Percentiles rank a stretch among this genome's conserved stretches.
Conservation (phyloP, 768 basidiomycete genomes). For the Kwoniella botswanensis region DNA sequence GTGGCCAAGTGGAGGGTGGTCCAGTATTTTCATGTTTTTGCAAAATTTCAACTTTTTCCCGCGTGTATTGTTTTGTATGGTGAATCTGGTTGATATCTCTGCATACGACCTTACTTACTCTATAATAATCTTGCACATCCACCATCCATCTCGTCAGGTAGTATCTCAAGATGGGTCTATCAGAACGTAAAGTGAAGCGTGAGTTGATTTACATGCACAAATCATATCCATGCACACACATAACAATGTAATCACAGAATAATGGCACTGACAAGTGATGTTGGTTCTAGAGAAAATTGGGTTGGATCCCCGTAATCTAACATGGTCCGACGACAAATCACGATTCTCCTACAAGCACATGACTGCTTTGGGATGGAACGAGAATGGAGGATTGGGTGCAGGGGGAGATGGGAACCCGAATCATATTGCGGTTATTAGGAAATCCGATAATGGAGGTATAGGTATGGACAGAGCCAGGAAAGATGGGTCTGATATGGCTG, state of each 20-base stretch:
- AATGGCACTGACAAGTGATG: too few relatives aligned
- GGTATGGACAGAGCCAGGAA: conserved; percentile 56
- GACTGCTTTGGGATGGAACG: conserved; percentile 54
- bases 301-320: conserved; percentile 58
- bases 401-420: conserved; percentile 52
- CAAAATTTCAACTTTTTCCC: conserved; percentile 11
- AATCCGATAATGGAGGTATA: conserved; percentile 58
- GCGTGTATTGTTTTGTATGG: conserved; percentile 5
- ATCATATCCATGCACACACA: too few relatives aligned
- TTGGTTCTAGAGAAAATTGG: conserved; percentile 58
- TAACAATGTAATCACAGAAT: too few relatives aligned
- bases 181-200: conserved; percentile 55
- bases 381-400: conserved; percentile 52
- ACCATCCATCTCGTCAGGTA: not conserved
- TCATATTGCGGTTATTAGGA: conserved; percentile 57
- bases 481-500: conserved; percentile 54
- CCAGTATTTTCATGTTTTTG: not conserved
- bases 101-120: not conserved
- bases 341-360: conserved; percentile 59
- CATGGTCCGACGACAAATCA: conserved; percentile 56
- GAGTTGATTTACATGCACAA: conserved; percentile 13
- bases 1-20: conserved; percentile 5
- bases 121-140: not conserved
- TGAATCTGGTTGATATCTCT: not conserved
- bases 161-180: conserved; percentile 47